These are phyloP conservation scores for Cercophora scortea DNA, from an alignment of 495 filamentous ascomycete species.

Conservation along the genomic window DNA sequence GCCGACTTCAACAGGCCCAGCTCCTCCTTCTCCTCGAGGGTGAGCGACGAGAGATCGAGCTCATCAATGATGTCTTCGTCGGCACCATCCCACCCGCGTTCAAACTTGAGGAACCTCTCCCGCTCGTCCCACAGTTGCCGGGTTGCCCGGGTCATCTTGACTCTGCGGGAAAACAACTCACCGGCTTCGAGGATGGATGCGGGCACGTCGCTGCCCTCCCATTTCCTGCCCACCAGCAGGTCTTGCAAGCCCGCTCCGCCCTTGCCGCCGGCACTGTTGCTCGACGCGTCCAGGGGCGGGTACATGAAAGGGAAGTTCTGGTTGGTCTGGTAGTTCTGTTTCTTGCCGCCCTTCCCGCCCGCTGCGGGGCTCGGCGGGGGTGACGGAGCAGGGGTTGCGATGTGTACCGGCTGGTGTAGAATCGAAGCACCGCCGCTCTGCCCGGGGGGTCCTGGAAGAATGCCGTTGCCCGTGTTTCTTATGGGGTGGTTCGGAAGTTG, in stretches of 20 bases:
- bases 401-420: conserved; percentile 91
- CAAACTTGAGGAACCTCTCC: conserved; percentile 81
- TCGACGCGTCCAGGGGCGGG: conserved; percentile 75
- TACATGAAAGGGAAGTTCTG: conserved; percentile 98
- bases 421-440: conserved; percentile 67
- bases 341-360: conserved; percentile 90
- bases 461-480: conserved; percentile 39
- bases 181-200: conserved; percentile 94
- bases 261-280: conserved; percentile 81
- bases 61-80: conserved; percentile 44
- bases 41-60: conserved; percentile 42
- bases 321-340: conserved; percentile 98
- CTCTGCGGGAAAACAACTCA: conserved; percentile 77
- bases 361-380: conserved; percentile 87
- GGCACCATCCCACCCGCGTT: conserved; percentile 70
- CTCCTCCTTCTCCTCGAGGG: conserved; percentile 37
- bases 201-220: conserved; percentile 87
- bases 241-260: conserved; percentile 70
- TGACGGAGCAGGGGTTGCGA: conserved; percentile 95
- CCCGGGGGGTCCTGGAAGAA: conserved; percentile 36
- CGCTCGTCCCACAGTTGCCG: conserved; percentile 91
- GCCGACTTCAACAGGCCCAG: conserved; percentile 25
- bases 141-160: conserved; percentile 84
- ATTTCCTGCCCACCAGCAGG: conserved; percentile 64
- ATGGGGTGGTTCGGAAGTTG: conserved; percentile 67